Conservation (phyloP, 2,329 filamentous ascomycete species). For the Clonostachys chloroleuca region DNA sequence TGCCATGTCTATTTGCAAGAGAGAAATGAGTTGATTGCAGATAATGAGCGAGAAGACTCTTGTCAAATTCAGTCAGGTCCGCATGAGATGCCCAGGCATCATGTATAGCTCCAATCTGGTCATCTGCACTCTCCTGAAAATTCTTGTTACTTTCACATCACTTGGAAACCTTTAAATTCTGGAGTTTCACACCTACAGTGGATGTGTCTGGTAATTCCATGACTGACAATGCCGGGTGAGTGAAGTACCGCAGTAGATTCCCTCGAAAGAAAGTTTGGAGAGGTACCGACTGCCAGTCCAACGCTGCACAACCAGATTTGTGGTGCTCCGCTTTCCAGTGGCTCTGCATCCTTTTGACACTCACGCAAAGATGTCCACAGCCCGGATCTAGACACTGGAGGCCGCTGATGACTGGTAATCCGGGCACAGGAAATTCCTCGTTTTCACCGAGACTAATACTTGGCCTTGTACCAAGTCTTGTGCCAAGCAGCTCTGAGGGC, state of each 20-base stretch:
- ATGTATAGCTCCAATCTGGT: neutral
- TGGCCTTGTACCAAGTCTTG: no score
- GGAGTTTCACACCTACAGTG: no score
- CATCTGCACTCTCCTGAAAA: neutral
- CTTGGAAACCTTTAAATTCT: no score
- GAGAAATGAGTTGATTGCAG: neutral
- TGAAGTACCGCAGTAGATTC: constrained; percentile 8
- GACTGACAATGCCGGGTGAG: neutral
- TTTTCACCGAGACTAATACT: no score
- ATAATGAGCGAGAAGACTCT: neutral
- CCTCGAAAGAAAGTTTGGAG: constrained; percentile 9
- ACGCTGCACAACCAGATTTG: neutral
- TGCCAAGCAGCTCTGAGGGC: neutral
- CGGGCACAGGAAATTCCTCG: constrained; percentile 4
- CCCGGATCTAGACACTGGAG: constrained; percentile 1
- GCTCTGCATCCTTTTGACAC: constrained; percentile 8
- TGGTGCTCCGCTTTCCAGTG: constrained; percentile 7
- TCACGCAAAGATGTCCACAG: constrained; percentile 7
- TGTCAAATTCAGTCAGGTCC: neutral
- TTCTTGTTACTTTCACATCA: no score
- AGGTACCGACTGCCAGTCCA: constrained; percentile 2
- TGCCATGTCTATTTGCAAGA: neutral
- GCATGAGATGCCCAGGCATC: neutral
- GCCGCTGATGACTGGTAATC: constrained; percentile 4
- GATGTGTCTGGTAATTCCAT: neutral